Evolutionary conservation across 768 basidiomycete species (phyloP).

Genomic region (Tylopilus plumbeoviolaceoides): DNA sequence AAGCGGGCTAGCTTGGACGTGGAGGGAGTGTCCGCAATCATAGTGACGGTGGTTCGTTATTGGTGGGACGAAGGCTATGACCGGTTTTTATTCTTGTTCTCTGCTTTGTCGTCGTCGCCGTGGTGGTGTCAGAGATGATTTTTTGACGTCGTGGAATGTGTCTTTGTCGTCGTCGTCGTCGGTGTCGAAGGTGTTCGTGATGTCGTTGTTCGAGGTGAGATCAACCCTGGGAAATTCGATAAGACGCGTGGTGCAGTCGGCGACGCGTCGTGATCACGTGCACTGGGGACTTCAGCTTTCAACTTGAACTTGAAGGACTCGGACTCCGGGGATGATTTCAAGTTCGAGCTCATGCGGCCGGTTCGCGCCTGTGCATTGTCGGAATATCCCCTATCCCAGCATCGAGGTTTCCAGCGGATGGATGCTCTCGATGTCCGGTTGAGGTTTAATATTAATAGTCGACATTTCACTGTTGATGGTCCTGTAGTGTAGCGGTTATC

Average conservation of each 20-base stretch:
- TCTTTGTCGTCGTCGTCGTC: neutral
- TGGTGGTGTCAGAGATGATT: neutral
- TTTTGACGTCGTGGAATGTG: neutral
- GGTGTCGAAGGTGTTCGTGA: neutral
- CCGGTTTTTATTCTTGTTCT: neutral
- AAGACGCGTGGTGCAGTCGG: conserved; percentile 17
- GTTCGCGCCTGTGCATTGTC: no score
- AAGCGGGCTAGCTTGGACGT: conserved; percentile 38
- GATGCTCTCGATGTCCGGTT: no score
- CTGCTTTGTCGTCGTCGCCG: neutral
- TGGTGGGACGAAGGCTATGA: neutral
- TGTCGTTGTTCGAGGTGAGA: neutral
- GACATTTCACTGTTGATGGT: neutral
- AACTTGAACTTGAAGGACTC: no score
- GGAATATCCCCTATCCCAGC: no score
- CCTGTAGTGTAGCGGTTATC: conserved; percentile 40
- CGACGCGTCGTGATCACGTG: conserved; percentile 31
- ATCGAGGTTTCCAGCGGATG: no score
- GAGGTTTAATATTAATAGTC: no score
- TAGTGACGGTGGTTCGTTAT: conserved; percentile 1
- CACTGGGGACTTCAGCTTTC: no score
- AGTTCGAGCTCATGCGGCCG: no score
- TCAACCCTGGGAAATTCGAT: conserved; percentile 31
- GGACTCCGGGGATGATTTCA: no score
- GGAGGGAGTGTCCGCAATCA: conserved; percentile 20